Evolutionary conservation across 495 filamentous ascomycete species (phyloP), one percentile per base, ranked within the genome.

Genomic region (Aspergillus asperescens): DNA sequence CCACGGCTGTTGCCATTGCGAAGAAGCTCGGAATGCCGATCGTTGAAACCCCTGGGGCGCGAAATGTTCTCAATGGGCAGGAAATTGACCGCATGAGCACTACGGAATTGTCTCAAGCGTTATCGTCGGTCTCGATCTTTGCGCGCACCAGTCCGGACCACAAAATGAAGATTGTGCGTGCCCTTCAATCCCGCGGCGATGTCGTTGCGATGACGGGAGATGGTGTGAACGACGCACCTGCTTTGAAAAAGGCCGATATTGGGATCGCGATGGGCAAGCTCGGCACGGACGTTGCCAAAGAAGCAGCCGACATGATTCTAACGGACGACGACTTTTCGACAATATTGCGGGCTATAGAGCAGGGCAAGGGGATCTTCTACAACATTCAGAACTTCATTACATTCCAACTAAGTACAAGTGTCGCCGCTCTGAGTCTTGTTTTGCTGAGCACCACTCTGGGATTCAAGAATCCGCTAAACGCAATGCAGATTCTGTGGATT

Each of bases 401-500:
- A 0, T 98, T 98, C 71, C 93, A 98, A 71, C 84, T 98, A 37
- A 96, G 90, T 65, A 98, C 93, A 51, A 95, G 90, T 63, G 92
- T 94, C 29, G 94, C 93, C 57, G 91, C 94, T 24, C 75, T 98
- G 50, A 87, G 87, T 60, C 78, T 98, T 20, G 94, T 98, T 5
- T 78, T 98, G 47, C 63, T 97, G 58, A 94, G 89, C 70, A 96
- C 93, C 22, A 86, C 87, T 52, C 75, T 95, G 54, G 93, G 93
- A 13, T 90, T 94, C 72, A 88, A 87, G 65, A 96, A 91, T 57
- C 93, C 93, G 34, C 75, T 98, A 25, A 98, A 98, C 63, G 89
- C 93, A 28, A 98, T 97, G 92, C 93, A 98, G 72, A 98, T 98
- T 66, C 77, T 98, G 38, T 98, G 93, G 93, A 97, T 98, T 60